Evolutionary conservation across 805 yeast genomes (phyloP).

Genomic region (Hanseniaspora taiwanica): DNA sequence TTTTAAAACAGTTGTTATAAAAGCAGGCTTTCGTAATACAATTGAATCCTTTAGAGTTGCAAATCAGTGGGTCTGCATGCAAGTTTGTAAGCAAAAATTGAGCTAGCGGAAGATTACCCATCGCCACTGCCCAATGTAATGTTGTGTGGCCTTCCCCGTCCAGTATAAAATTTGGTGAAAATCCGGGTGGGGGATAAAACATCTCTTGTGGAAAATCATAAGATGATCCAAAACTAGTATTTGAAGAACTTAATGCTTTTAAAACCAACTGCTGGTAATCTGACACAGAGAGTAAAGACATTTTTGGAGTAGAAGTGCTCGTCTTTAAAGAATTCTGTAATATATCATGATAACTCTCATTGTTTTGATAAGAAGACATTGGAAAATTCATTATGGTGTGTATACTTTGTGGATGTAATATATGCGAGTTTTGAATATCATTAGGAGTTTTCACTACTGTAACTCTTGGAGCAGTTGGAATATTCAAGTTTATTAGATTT

Average conservation of each 20-base stretch:
- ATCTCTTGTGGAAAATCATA: not conserved
- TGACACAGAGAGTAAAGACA: not conserved
- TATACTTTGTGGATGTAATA: not conserved
- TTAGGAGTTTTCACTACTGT: not conserved
- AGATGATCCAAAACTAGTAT: too few relatives aligned
- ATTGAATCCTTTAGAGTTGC: slow-evolving; percentile 49
- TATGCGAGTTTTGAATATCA: not conserved
- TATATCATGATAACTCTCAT: too few relatives aligned
- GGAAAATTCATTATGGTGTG: not conserved
- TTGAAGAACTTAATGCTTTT: not conserved
- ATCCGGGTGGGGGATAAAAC: slow-evolving; percentile 33
- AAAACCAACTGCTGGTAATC: not conserved
- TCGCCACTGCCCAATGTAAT: slow-evolving; percentile 76
- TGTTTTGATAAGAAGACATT: not conserved
- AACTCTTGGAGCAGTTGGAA: too few relatives aligned
- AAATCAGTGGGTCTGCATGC: slow-evolving; percentile 45
- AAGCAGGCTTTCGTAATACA: slow-evolving; percentile 55
- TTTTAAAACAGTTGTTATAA: slow-evolving; percentile 60
- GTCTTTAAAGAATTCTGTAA: too few relatives aligned
- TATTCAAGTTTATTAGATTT: not conserved
- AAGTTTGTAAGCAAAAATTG: slow-evolving; percentile 40
- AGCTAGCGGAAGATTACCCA: slow-evolving; percentile 53
- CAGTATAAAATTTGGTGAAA: slow-evolving; percentile 52
- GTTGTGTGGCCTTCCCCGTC: slow-evolving; percentile 76
- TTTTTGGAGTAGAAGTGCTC: not conserved